Conservation (phyloP, 2,329 filamentous ascomycete genomes). For the Fusarium oxysporum region DNA sequence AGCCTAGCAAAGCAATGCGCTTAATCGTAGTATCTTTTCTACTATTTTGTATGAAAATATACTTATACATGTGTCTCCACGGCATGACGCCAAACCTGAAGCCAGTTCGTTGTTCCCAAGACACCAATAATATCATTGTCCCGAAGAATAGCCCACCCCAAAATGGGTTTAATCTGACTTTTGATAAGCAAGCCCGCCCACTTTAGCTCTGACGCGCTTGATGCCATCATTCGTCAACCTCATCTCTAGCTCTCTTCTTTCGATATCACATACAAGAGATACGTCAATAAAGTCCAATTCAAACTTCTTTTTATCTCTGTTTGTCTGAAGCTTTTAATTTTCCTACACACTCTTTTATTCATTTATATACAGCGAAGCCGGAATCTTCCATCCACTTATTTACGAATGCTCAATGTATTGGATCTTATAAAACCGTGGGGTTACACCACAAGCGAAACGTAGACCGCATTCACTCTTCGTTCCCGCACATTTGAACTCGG, state of each 20-base stretch:
- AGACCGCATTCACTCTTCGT: background rate
- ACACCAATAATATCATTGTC: slow-evolving; percentile 23
- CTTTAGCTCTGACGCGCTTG: slow-evolving; percentile 21
- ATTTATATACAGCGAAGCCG: background rate
- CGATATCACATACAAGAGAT: background rate
- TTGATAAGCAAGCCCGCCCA: slow-evolving; percentile 20
- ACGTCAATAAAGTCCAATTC: slow-evolving; percentile 1
- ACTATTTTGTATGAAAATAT: slow-evolving; percentile 18
- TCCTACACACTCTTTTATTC: background rate
- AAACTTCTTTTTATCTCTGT: background rate
- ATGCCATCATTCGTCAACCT: slow-evolving; percentile 32
- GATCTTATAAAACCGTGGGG: slow-evolving; percentile 23
- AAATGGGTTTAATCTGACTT: slow-evolving; percentile 22
- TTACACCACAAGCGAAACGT: slow-evolving; percentile 19
- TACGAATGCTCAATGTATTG: slow-evolving; percentile 1
- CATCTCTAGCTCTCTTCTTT: slow-evolving; percentile 21
- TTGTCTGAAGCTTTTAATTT: background rate
- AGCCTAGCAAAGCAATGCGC: slow-evolving; percentile 17
- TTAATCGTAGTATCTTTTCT: slow-evolving; percentile 18
- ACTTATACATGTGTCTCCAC: slow-evolving; percentile 16
- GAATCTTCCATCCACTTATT: background rate
- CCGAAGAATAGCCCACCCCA: slow-evolving; percentile 34
- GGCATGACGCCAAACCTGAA: slow-evolving; percentile 38
- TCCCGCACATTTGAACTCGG: background rate
- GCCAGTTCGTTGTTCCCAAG: slow-evolving; percentile 21